Evolutionary conservation across 352 stramenopile genomes (phyloP), one percentile per base, ranked within the genome.

Genomic region (Phytophthora crassamura): DNA sequence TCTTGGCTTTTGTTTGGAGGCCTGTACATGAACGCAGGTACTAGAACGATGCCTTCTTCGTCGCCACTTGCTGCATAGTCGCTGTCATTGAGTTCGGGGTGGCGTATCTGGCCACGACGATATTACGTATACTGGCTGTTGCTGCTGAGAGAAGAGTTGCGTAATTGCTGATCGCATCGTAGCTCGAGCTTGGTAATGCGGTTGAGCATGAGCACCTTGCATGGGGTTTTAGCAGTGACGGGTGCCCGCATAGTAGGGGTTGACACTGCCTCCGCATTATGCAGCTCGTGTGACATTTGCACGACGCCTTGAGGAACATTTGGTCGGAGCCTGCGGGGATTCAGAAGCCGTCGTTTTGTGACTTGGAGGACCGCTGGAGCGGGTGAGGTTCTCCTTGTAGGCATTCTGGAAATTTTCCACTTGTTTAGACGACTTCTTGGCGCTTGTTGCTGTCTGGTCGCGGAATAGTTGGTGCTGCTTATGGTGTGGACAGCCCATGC

Each of bases 101-200:
- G 53, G 18, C 18, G 30, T 33, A 20, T 39, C 22, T 42, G 47
- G 18, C 33, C 25, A 35, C 39, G 20, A 30, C 12, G 20, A 10
- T 16, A 2, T 11, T 36, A 56, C 18, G 49, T 53, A 16, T 67
- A 42, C 16, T 67, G 36, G 49, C 47, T 64, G 32, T 20, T 65
- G 59, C 51, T 59, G 59, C 25, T 69, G 65, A 15, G 65, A 74
- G 9, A 74, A 41, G 15, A 69, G 48, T 69, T 74, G 52, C 2
- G 65, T 52, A 39, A 69, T 69, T 9, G 59, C 59, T 32, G 59
- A 73, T 7, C 59, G 52, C 49, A 73, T 30, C 2, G 38, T 40
- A 52, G 59, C 51, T 14, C 42, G 20, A 47, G 30, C 30, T 70
- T 46, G 36, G 16, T 32, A 34, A 12, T 43, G 14, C 7, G 41